Percentiles rank a stretch among this genome's conserved stretches.
phyloP scores from a whole-genome alignment of 208 protist species.

The Naegleria gruberi region DNA sequence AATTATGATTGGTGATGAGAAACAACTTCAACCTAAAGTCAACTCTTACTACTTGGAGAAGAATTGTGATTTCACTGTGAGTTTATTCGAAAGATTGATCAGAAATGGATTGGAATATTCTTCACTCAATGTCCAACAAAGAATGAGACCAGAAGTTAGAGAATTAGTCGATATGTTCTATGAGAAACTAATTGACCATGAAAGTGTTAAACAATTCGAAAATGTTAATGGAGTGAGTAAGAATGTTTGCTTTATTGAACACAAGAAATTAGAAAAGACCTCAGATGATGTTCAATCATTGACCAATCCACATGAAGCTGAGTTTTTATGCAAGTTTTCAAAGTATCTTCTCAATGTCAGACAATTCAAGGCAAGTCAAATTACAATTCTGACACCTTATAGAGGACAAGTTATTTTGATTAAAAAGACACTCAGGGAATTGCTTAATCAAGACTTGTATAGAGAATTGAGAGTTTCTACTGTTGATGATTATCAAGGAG shows the following conservation, averaged over 20 bases:
- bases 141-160: conserved; percentile 51
- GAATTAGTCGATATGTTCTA: conserved; percentile 32
- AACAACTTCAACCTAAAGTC: conserved; percentile 50
- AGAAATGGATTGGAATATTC: neutral
- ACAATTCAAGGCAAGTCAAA: conserved; percentile 25
- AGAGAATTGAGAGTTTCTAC: conserved; percentile 55
- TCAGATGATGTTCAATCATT: conserved; percentile 6
- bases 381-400: conserved; percentile 87
- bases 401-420: conserved; percentile 65
- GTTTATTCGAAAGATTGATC: conserved; percentile 55
- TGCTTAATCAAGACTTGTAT: neutral
- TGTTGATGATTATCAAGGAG: conserved; percentile 88
- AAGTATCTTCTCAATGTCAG: neutral
- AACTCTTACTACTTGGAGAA: conserved; percentile 32
- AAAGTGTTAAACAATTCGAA: neutral
- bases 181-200: conserved; percentile 11
- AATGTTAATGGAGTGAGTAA: neutral
- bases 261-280: neutral
- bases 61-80: conserved; percentile 14
- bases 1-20: conserved; percentile 48
- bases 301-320: conserved; percentile 38
- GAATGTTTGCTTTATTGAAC: neutral
- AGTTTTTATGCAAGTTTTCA: neutral
- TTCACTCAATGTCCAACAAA: conserved; percentile 40
- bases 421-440: neutral